Evolutionary conservation across 371 early-diverging fungal species (phyloP).

Genomic region (Actinomortierella ambigua): DNA sequence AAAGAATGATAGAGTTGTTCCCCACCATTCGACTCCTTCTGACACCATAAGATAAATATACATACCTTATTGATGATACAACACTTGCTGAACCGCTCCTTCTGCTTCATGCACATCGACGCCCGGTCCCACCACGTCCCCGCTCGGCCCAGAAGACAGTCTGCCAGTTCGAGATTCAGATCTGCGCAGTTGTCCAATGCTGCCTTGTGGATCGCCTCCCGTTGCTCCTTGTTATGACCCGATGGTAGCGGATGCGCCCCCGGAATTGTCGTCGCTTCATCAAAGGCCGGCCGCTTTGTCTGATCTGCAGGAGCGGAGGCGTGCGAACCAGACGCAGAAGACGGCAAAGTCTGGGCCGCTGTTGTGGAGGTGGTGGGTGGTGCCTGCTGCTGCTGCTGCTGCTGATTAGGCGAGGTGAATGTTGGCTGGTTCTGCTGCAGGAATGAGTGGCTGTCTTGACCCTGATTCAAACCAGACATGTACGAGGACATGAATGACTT

Average conservation of each 20-base stretch:
- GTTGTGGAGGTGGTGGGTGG: conserved; percentile 3
- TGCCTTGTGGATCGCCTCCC: conserved; percentile 55
- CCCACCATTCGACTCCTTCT: too few relatives aligned
- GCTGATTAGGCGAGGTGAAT: conserved; percentile 13
- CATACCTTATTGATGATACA: conserved; percentile 55
- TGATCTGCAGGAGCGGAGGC: background rate
- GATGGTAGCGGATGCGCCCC: conserved; percentile 21
- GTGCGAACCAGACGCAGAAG: conserved; percentile 1
- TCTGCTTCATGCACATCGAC: conserved; percentile 65
- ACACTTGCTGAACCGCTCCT: conserved; percentile 58
- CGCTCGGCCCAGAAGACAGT: conserved; percentile 52
- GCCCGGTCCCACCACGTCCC: conserved; percentile 71
- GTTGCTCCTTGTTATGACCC: conserved; percentile 44
- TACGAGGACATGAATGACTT: conserved; percentile 36
- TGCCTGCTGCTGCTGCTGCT: background rate
- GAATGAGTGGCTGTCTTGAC: conserved; percentile 37
- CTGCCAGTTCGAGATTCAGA: conserved; percentile 53
- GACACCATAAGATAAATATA: background rate
- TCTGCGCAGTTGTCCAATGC: conserved; percentile 62
- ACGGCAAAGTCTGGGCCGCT: background rate
- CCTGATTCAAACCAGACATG: conserved; percentile 39
- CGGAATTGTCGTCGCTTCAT: background rate
- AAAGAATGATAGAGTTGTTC: too few relatives aligned
- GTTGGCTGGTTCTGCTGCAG: conserved; percentile 38
- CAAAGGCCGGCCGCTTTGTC: background rate